Conservation (phyloP, 139 green algal species). For the Spirogloea muscicola region DNA sequence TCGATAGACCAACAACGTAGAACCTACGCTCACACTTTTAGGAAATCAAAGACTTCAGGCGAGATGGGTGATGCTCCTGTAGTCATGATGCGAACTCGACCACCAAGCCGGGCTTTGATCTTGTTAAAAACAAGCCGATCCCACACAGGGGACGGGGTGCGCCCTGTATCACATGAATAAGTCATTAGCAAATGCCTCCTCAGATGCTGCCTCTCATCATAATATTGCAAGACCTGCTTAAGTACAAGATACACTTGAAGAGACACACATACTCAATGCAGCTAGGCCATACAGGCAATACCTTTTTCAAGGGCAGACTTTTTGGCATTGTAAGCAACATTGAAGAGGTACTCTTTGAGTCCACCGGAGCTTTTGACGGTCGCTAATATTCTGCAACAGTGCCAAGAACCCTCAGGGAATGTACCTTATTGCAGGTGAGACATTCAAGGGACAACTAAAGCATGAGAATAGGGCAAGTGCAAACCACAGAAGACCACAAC, state of each 20-base stretch:
- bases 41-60: constrained; percentile 87
- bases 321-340: constrained; percentile 46
- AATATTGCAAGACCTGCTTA: too few relatives aligned
- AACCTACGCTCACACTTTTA: constrained; percentile 77
- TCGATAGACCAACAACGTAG: neutral
- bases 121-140: constrained; percentile 94
- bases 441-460: too few relatives aligned
- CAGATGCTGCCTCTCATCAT: too few relatives aligned
- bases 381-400: constrained; percentile 44
- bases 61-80: constrained; percentile 83
- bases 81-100: constrained; percentile 57
- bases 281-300: too few relatives aligned
- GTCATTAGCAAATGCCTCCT: too few relatives aligned
- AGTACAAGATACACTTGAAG: too few relatives aligned
- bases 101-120: constrained; percentile 58
- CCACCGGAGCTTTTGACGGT: constrained; percentile 32
- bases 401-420: neutral
- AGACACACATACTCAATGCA: too few relatives aligned
- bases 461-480: too few relatives aligned
- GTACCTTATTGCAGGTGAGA: too few relatives aligned
- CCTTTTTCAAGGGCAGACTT: constrained; percentile 34
- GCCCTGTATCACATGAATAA: constrained; percentile 55
- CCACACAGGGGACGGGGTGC: constrained; percentile 72
- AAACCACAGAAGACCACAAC: too few relatives aligned
- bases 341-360: constrained; percentile 45